Conservation (phyloP, 768 basidiomycete genomes). For the Pleurotus cornucopiae region DNA sequence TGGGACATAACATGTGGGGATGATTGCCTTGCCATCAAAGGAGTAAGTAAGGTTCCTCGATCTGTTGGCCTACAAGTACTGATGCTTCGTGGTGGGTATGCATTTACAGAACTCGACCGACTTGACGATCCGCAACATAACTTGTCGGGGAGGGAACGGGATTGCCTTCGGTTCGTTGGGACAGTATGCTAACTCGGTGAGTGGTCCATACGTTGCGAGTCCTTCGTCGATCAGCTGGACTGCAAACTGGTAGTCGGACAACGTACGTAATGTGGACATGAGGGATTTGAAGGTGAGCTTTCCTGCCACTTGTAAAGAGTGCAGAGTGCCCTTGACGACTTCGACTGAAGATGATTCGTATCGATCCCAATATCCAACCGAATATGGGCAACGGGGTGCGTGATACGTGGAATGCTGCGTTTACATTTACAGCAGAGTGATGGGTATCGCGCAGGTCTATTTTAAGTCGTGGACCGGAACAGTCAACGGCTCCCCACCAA, state of each 20-base stretch:
- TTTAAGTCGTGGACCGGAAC: conserved; percentile 54
- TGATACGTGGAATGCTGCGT: not conserved
- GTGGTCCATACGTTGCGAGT: conserved; percentile 1
- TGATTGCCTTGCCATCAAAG: conserved; percentile 63
- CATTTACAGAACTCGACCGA: conserved; percentile 48
- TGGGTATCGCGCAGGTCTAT: conserved; percentile 34
- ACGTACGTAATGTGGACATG: conserved; percentile 46
- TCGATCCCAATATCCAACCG: conserved; percentile 45
- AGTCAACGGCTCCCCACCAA: conserved; percentile 48
- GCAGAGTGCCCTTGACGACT: not conserved
- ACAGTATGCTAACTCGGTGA: conserved; percentile 49
- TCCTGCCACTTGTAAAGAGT: too few species aligned
- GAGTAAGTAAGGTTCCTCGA: conserved; percentile 27
- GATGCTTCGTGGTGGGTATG: too few species aligned
- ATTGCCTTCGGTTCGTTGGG: conserved; percentile 59
- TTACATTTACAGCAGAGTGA: not conserved
- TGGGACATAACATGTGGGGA: conserved; percentile 64
- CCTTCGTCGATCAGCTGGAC: not conserved
- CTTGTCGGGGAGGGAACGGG: conserved; percentile 56
- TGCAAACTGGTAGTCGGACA: conserved; percentile 39
- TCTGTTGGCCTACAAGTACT: too few species aligned
- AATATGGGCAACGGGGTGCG: conserved; percentile 51
- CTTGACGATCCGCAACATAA: conserved; percentile 41
- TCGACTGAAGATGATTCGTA: conserved; percentile 37
- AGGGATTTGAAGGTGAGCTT: conserved; percentile 38